Evolutionary conservation across 1,284 basidiomycete species (phyloP), one percentile per base, ranked within the genome.

Genomic region (Violaceomyces palustris): DNA sequence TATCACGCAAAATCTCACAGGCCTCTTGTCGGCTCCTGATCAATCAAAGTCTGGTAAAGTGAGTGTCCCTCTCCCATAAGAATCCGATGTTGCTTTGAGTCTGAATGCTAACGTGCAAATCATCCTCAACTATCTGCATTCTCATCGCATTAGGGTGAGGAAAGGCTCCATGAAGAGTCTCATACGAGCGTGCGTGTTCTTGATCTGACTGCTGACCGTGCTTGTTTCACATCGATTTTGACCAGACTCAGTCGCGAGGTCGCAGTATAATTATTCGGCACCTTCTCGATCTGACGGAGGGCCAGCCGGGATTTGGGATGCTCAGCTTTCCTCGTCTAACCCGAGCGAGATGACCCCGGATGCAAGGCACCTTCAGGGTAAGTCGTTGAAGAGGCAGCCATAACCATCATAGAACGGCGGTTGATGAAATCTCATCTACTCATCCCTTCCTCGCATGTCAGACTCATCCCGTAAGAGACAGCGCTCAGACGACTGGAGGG

Each of bases 1-100:
- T 35, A 53, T 66, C 31, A 63, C 58, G 33, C 56, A 61, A 9
- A 60, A 60, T 23, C 46, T 66, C 33, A 56, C 54, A 30, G 48
- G 52, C 40, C 51, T 65, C 14, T 33, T 63, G 11, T 50, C 60
- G 4, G 39, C 45, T 35, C 57, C 58, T 32, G 63, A 66, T 35
- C 48, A 42, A 21, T 56, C 57, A 26, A 52, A 43, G 15, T 23
- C 9, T n/a, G 25, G 9, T 39, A 51, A 10, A 21, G 36, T 6
- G 33, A 42, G 2, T 42, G 42, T 11, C 42, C 45, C 12, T 46
- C 42, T n/a, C 44, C 49, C 3, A 35, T 43, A 39, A 17, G 31
- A 12, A 19, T 39, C 8, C 30, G 33, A 9, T 35, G 30, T 35
- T 25, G n/a, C 25, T 21, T 31, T 5, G 28, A 29, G 10, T 15